Conservation (phyloP, 345 rosid genomes). For the Bretschneidera sinensis region DNA sequence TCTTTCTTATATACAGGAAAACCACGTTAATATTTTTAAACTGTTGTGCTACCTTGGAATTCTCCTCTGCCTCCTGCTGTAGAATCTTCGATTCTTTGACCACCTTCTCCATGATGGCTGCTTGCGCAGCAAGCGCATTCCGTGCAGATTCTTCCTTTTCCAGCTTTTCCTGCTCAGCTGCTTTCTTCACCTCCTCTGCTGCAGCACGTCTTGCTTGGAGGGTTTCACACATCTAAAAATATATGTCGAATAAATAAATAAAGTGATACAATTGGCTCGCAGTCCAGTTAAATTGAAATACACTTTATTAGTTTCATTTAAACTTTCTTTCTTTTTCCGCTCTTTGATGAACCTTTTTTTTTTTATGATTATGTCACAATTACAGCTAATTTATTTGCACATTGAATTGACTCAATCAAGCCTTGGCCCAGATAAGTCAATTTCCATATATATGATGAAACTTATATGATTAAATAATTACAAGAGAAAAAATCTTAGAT, state of each 20-base stretch:
- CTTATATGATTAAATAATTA: constrained; percentile 1
- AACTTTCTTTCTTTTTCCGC: background rate
- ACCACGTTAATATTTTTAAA: background rate
- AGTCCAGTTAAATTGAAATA: background rate
- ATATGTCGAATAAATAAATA: constrained; percentile 3
- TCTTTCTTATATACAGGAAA: background rate
- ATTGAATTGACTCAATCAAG: background rate
- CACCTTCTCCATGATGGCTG: constrained; percentile 67
- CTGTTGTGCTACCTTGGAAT: constrained; percentile 53
- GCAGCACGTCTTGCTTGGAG: constrained; percentile 53
- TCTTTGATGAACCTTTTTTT: background rate
- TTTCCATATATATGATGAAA: background rate
- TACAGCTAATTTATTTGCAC: background rate
- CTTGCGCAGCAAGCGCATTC: constrained; percentile 57
- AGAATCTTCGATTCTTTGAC: constrained; percentile 71
- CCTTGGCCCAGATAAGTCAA: background rate
- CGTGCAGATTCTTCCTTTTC: constrained; percentile 55
- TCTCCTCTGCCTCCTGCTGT: constrained; percentile 67
- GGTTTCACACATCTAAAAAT: constrained; percentile 55
- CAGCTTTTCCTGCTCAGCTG: constrained; percentile 58
- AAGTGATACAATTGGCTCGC: background rate
- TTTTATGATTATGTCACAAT: background rate
- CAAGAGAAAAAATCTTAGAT: too few relatives aligned
- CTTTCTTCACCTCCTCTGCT: constrained; percentile 47
- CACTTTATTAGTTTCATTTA: background rate